Percentiles rank a stretch among this genome's conserved stretches.
These are phyloP conservation scores for Diaporthe australafricana DNA, from an alignment of 2,329 filamentous ascomycete species.

Conservation along the genomic window DNA sequence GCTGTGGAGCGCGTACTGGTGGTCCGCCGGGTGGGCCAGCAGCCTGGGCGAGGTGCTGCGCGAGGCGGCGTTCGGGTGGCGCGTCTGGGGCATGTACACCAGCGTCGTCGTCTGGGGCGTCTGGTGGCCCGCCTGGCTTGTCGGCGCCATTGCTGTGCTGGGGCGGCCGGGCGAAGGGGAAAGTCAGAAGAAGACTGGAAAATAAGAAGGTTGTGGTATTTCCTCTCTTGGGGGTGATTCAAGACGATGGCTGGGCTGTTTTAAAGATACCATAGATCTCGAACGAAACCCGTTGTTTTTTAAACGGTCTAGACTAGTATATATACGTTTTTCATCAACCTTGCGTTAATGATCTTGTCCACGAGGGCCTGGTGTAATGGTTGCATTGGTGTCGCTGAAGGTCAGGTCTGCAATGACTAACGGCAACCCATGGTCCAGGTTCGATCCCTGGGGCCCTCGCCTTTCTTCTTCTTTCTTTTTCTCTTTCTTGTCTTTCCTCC, in stretches of 20 bases:
- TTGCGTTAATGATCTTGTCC: background rate
- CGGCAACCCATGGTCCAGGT: background rate
- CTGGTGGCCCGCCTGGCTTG: constrained; percentile 94
- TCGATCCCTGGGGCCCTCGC: background rate
- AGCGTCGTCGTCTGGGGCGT: constrained; percentile 92
- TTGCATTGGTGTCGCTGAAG: too few relatives aligned
- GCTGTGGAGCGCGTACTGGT: constrained; percentile 56
- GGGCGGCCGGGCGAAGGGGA: constrained; percentile 45
- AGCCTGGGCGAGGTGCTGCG: constrained; percentile 70
- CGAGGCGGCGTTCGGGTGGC: constrained; percentile 87
- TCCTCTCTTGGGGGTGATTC: too few relatives aligned
- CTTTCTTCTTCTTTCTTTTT: background rate
- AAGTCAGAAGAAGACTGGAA: constrained; percentile 27
- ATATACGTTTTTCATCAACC: background rate
- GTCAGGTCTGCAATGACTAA: too few relatives aligned
- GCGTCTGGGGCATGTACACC: constrained; percentile 90
- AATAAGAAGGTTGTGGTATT: background rate
- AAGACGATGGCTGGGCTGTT: too few relatives aligned
- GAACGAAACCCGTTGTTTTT: background rate
- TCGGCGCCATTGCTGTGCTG: constrained; percentile 68
- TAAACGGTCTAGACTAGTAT: background rate
- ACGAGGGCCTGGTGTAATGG: background rate
- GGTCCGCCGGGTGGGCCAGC: constrained; percentile 37
- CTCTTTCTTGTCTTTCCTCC: too few relatives aligned
- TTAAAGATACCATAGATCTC: background rate